A percentile compares a stretch with the other conserved stretches of the same genome.
phyloP scores from a whole-genome alignment of 2,329 filamentous ascomycete species.

The Stachybotrys chartarum region DNA sequence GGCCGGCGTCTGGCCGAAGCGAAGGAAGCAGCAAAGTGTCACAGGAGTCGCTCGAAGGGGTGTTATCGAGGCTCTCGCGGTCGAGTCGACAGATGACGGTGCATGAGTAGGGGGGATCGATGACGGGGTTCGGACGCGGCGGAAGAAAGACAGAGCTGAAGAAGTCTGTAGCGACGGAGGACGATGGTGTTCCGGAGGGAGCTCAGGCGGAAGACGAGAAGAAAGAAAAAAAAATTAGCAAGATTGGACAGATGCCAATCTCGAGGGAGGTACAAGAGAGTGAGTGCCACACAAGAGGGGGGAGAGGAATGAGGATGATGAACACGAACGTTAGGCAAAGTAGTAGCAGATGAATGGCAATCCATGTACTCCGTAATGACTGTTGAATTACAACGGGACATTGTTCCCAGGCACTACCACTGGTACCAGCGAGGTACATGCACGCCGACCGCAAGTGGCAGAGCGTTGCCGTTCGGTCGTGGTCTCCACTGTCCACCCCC shows the following conservation, averaged over 20 bases:
- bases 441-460: no score
- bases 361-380: background rate
- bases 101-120: background rate
- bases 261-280: background rate
- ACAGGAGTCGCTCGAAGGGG: background rate
- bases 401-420: background rate
- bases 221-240: background rate
- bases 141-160: background rate
- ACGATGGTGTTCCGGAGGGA: background rate
- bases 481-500: background rate
- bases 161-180: no score
- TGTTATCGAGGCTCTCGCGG: background rate
- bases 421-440: no score
- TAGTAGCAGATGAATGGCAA: background rate
- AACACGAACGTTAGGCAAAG: background rate
- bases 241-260: background rate
- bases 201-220: background rate
- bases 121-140: background rate
- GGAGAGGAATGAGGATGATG: background rate
- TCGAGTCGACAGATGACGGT: background rate
- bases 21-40: background rate
- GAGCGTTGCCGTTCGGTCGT: no score
- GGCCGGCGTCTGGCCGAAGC: background rate
- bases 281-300: background rate
- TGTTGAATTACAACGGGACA: background rate